These are phyloP conservation scores for Meripilus lineatus DNA, from an alignment of 1,284 basidiomycete species.

Conservation along the genomic window DNA sequence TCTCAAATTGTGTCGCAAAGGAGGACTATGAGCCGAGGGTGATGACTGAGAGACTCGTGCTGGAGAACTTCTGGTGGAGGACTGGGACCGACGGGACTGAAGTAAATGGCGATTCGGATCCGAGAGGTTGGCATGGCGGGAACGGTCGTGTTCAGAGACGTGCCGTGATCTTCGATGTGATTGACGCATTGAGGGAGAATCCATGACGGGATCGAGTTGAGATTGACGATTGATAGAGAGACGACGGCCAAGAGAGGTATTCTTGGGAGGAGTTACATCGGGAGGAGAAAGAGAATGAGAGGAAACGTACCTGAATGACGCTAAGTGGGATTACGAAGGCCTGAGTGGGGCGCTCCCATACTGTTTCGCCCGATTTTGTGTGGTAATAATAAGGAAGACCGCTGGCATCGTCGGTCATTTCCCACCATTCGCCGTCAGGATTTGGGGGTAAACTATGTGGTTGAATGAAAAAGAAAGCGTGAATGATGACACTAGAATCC, in stretches of 20 bases:
- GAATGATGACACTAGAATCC: background rate
- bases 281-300: background rate
- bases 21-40: slow-evolving; percentile 16
- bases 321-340: slow-evolving; percentile 89
- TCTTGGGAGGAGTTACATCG: too few relatives aligned
- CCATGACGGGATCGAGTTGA: background rate
- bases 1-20: slow-evolving; percentile 12
- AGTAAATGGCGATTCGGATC: slow-evolving; percentile 6
- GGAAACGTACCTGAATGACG: slow-evolving; percentile 66
- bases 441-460: slow-evolving; percentile 69
- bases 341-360: slow-evolving; percentile 83
- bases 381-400: slow-evolving; percentile 91
- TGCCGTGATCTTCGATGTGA: slow-evolving; percentile 22
- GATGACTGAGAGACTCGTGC: slow-evolving; percentile 21
- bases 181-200: slow-evolving; percentile 20
- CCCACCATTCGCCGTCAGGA: slow-evolving; percentile 92
- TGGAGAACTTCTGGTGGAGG: slow-evolving; percentile 28
- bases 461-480: background rate
- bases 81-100: slow-evolving; percentile 20
- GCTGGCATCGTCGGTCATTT: slow-evolving; percentile 76
- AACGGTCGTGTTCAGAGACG: slow-evolving; percentile 20
- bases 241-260: slow-evolving; percentile 69
- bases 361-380: slow-evolving; percentile 81
- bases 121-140: slow-evolving; percentile 13
- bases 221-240: slow-evolving; percentile 32